These are phyloP conservation scores for Hypomontagnella monticulosa DNA, from an alignment of 495 filamentous ascomycete species.

Conservation along the genomic window DNA sequence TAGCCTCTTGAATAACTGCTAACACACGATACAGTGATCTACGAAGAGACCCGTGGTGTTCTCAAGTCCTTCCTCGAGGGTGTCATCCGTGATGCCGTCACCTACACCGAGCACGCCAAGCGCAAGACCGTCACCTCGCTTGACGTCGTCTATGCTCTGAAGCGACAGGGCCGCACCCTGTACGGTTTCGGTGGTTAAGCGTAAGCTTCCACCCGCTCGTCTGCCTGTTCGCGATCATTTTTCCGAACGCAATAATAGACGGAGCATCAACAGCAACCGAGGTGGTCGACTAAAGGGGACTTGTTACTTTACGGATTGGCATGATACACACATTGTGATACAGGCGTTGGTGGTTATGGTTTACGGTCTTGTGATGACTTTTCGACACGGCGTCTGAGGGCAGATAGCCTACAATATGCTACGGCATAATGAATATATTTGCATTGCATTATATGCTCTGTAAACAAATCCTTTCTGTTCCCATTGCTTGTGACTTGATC, in stretches of 20 bases:
- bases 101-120: slow-evolving; percentile 97
- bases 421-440: slow-evolving; percentile 33
- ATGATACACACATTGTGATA: slow-evolving; percentile 43
- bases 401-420: slow-evolving; percentile 26
- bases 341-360: slow-evolving; percentile 47
- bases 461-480: not conserved
- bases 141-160: slow-evolving; percentile 93
- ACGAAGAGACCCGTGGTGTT: slow-evolving; percentile 99
- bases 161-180: slow-evolving; percentile 92
- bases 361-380: slow-evolving; percentile 40
- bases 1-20: not conserved
- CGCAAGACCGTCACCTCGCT: slow-evolving; percentile 97
- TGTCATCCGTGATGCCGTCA: slow-evolving; percentile 99
- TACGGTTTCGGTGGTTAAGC: slow-evolving; percentile 97
- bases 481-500: not conserved
- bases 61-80: slow-evolving; percentile 99
- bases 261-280: not conserved
- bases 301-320: slow-evolving; percentile 43
- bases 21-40: slow-evolving; percentile 71
- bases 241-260: slow-evolving; percentile 7
- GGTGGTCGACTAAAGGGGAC: not conserved
- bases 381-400: slow-evolving; percentile 24
- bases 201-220: slow-evolving; percentile 6
- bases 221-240: slow-evolving; percentile 43
- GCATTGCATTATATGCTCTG: slow-evolving; percentile 29